Evolutionary conservation across 176 grass and related monocot genomes (phyloP), one percentile per base, ranked within the genome.

Genomic region (Cocos nucifera): DNA sequence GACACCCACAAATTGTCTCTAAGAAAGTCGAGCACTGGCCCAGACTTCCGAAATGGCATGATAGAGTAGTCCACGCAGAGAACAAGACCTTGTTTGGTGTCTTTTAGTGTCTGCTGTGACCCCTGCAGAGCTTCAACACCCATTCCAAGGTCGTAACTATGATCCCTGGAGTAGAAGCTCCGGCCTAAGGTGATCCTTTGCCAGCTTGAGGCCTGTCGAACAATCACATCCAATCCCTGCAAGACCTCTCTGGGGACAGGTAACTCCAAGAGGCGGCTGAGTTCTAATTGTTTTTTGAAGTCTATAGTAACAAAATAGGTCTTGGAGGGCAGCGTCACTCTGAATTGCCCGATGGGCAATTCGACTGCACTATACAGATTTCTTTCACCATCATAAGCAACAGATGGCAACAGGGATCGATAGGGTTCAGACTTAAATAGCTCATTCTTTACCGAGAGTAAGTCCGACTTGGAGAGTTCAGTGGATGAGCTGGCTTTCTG

Each of bases 231-330:
- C 71, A 88, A 68, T 28, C 67, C 80, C 30, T 88, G 76, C 52
- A 83, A 83, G 32, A 88, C 65, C 62, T 88, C 85, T 64, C 80
- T 69, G 57, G 76, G 76, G n/a, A 83, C 73, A 52, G 85, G 72
- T 22, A 74, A 56, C 29, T 79, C 64, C 3, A 60, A 77, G 14
- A 83, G 62, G 51, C 83, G 80, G 61, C 50, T 83, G 22, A 88
- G 54, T 23, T 77, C 64, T 53, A 83, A 17, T 25, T 77, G 54
- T 68, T 77, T 88, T 62, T 64, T 83, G 16, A 88, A 72, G 50
- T 79, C 72, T 14, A 88, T 57, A 0, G 58, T 66, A 19, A 80
- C 85, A 68, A 61, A 65, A 59, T 83, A 88, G 17, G 56, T 73
- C 53, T 49, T 18, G 15, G 73, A 77, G 15, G 56, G 26, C 15